These are phyloP conservation scores for Auriscalpium orientale DNA, from an alignment of 768 basidiomycete genomes.

Conservation along the genomic window DNA sequence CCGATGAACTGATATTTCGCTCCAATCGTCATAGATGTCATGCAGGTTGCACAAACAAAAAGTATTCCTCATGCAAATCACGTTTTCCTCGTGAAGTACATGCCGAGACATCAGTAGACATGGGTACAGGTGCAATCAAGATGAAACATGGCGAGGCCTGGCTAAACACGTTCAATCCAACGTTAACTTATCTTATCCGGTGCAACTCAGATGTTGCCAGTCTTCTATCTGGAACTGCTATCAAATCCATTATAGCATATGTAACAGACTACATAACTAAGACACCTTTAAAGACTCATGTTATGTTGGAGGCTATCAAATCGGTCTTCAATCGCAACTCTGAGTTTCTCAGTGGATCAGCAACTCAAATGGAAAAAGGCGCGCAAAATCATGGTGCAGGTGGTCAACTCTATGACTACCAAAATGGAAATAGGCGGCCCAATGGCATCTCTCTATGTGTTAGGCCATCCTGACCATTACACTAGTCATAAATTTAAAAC, in stretches of 20 bases:
- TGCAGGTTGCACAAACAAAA: constrained; percentile 24
- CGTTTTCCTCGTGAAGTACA: constrained; percentile 27
- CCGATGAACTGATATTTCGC: constrained; percentile 5
- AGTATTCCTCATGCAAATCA: constrained; percentile 24
- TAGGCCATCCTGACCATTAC: constrained; percentile 32
- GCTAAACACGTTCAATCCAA: constrained; percentile 29
- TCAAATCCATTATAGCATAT: constrained; percentile 3
- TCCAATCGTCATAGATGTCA: constrained; percentile 3
- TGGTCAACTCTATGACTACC: constrained; percentile 29
- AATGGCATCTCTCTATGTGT: constrained; percentile 28
- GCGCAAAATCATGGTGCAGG: constrained; percentile 26
- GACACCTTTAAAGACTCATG: constrained; percentile 29
- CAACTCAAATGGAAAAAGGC: constrained; percentile 15
- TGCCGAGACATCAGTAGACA: constrained; percentile 23
- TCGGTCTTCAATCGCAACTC: constrained; percentile 17
- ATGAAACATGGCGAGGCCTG: constrained; percentile 25
- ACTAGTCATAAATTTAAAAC: constrained; percentile 27
- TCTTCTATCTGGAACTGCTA: constrained; percentile 6
- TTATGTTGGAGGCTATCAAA: constrained; percentile 27
- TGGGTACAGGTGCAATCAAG: constrained; percentile 19
- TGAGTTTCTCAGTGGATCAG: constrained; percentile 14
- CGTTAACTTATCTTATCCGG: constrained; percentile 26
- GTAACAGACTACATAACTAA: constrained; percentile 41
- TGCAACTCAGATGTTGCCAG: constrained; percentile 35
- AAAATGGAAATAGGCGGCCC: constrained; percentile 32